These are phyloP conservation scores for Nicotiana obtusifolia DNA, from an alignment of 257 asterid species.

Conservation along the genomic window DNA sequence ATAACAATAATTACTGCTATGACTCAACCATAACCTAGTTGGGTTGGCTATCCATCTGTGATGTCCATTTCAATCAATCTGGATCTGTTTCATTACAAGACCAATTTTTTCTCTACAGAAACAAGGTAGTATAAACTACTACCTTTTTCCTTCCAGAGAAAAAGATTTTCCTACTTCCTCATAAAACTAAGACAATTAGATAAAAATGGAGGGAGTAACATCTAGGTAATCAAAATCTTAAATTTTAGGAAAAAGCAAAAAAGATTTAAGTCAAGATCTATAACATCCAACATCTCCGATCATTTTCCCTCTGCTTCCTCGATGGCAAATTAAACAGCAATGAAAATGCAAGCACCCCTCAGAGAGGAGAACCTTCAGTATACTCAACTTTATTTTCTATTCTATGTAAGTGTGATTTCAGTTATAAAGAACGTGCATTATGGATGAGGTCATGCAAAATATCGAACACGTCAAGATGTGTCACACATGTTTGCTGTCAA, in stretches of 20 bases:
- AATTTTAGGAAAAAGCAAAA: neutral
- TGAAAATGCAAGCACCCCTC: neutral
- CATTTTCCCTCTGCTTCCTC: neutral
- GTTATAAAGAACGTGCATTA: neutral
- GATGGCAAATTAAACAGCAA: neutral
- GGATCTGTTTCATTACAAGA: neutral
- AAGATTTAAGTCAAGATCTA: neutral
- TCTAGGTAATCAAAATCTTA: neutral
- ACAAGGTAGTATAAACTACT: neutral
- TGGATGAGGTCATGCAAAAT: neutral
- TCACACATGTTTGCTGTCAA: neutral
- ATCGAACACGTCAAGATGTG: neutral
- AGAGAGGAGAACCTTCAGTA: neutral
- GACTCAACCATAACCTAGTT: neutral
- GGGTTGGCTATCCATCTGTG: no score
- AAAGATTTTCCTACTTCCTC: neutral
- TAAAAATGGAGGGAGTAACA: neutral
- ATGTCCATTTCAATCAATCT: neutral
- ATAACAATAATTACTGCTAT: neutral
- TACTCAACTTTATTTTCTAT: neutral
- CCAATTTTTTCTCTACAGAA: neutral
- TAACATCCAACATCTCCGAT: neutral
- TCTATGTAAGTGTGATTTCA: neutral
- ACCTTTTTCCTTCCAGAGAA: neutral
- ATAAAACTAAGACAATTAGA: neutral